A percentile compares a stretch with the other conserved stretches of the same genome.
phyloP scores from a whole-genome alignment of 2,329 filamentous ascomycete genomes.

The Dendryphion nanum region DNA sequence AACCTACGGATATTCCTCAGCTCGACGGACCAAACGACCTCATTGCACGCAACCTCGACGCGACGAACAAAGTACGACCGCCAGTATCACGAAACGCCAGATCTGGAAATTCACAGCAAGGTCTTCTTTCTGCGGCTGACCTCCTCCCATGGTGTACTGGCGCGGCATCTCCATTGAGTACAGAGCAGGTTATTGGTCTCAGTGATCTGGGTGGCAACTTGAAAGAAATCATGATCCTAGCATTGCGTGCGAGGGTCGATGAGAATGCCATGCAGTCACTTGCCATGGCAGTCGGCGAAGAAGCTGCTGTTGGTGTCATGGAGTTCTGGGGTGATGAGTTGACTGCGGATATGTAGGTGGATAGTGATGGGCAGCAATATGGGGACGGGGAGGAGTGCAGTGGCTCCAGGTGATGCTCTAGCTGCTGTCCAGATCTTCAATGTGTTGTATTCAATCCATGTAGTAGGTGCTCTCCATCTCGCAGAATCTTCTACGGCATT shows the following conservation, averaged over 20 bases:
- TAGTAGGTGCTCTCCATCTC: too few relatives aligned
- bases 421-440: too few relatives aligned
- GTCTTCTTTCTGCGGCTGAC: slow-evolving; percentile 12
- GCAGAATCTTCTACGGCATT: too few relatives aligned
- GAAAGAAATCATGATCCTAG: slow-evolving; percentile 29
- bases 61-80: too few relatives aligned
- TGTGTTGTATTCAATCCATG: too few relatives aligned
- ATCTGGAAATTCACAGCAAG: too few relatives aligned
- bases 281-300: slow-evolving; percentile 20
- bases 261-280: slow-evolving; percentile 12
- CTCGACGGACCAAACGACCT: too few relatives aligned
- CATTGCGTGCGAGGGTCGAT: slow-evolving; percentile 19
- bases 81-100: too few relatives aligned
- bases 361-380: background rate
- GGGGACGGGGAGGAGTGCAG: background rate
- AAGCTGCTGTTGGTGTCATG: slow-evolving; percentile 17
- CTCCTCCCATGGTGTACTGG: slow-evolving; percentile 33
- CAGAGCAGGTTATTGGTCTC: slow-evolving; percentile 26
- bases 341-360: slow-evolving; percentile 10
- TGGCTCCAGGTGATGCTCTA: too few relatives aligned
- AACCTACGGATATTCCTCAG: too few relatives aligned
- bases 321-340: slow-evolving; percentile 37
- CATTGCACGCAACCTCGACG: too few relatives aligned
- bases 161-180: slow-evolving; percentile 12
- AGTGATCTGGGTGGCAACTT: slow-evolving; percentile 34